Percentiles rank a stretch among this genome's conserved stretches.
These are phyloP conservation scores for Chrysanthemum lavandulifolium DNA, from an alignment of 129 eudicot genomes.

Conservation along the genomic window DNA sequence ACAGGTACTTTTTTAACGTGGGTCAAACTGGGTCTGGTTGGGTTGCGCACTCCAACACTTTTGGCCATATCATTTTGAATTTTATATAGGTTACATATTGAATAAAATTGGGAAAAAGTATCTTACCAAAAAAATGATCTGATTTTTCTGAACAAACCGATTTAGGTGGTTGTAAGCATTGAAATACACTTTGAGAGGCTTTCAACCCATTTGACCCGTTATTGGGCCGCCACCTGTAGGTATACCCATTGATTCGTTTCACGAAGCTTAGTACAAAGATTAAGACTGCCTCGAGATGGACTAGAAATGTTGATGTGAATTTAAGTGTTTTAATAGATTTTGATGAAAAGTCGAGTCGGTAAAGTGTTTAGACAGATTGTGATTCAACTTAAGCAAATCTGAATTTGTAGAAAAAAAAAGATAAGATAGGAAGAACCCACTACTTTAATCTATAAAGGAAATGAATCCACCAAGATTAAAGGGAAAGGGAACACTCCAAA, in stretches of 20 bases:
- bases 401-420: no score
- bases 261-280: neutral
- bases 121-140: neutral
- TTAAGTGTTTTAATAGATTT: no score
- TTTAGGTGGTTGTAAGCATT: neutral
- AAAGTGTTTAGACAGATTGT: no score
- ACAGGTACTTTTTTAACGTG: constrained; percentile 47
- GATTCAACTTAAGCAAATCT: no score
- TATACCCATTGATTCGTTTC: neutral
- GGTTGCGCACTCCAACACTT: neutral
- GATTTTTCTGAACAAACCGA: neutral
- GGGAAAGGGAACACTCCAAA: no score
- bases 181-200: neutral
- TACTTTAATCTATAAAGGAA: no score
- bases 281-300: neutral
- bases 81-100: neutral
- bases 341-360: no score
- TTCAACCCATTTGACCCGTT: neutral
- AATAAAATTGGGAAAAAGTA: neutral
- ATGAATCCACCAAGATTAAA: no score
- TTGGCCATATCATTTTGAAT: neutral
- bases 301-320: no score
- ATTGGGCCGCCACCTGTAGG: neutral
- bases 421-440: no score
- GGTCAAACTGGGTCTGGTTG: neutral